Base-by-base conservation (phyloP, 1,139 yeast species). In the Blastobotrys apis region DNA sequence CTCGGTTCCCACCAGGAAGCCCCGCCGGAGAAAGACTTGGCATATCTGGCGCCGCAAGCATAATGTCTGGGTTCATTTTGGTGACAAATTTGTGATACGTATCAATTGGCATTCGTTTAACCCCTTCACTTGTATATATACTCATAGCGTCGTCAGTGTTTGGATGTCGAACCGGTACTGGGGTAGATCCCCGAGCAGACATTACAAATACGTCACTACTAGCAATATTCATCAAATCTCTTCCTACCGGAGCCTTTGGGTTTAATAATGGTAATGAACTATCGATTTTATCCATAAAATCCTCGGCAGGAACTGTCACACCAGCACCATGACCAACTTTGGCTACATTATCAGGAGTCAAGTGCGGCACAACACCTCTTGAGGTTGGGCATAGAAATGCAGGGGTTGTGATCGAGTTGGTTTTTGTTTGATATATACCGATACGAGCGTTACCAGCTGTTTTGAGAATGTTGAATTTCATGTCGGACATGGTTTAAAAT, bases 321-420 rank as follows among this genome's bases (percentile, higher is more conserved):
- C 58, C 65, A 0, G 55, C 47, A 5, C 54, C 44, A 9, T 49
- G 45, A 15, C 44, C 43, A 9, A 21, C 16, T 27, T 47, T 42
- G 17, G 40, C 44, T 17, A 61, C 57, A 45, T 62, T 60, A 48
- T 69, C 73, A 4, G 73, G 73, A 13, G 73, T 66, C 44, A 69
- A 41, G 46, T 69, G 73, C 3, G 71, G 67, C 17, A 69, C 55
- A 1, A 63, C 65, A 2, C 73, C 74, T 32, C 73, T 56, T 3
- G 62, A 55, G 2, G 72, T 64, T 2, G 68, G 58, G n/a, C 58
- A 53, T 17, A 68, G 17, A 35, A 59, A 57, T 4, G 53, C 53
- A 0, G 71, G 71, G 0, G 70, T 66, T 13, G 33, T 37, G 19
- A 59, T 37, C 13, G 49, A 27, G 20, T 33, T 36, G 1, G 41